Base-by-base conservation (phyloP, 345 rosid genomes). In the Eucalyptus fibrosa region DNA sequence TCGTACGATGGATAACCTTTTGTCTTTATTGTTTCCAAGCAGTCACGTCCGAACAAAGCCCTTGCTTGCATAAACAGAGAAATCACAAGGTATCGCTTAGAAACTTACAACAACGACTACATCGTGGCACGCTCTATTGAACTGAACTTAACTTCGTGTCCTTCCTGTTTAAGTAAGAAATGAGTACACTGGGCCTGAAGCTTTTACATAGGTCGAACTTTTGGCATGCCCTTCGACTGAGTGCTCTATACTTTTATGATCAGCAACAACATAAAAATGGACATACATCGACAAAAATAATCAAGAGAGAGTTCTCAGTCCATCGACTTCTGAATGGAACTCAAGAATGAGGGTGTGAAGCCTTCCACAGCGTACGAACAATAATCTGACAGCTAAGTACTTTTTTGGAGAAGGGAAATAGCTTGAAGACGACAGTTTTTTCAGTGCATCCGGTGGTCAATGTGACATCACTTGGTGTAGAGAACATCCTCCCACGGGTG, bases 401-500 rank as follows among this genome's bases (percentile, higher is more conserved):
- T 77, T 40, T 69, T 77, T 40, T 21, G 83, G 83, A 40, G 83
- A 77, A 77, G 28, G 47, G 85, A 77, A 77, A 40, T 40, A 77
- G 85, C 85, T 77, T 77, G 83, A 21, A 77, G 83, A 77, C 5
- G 83, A 77, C 83, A 77, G 5, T 11, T 77, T 77, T 44, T 44
- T 77, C 83, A 37, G 45, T 77, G 16, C 85, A 77, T 28, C 30
- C 85, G 30, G 85, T 77, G 85, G 47, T 40, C 30, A 12, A 77
- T 40, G 30, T 77, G 47, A 77, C 85, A 77, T 96, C 92, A 98
- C 97, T 97, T 98, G 94, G 98, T 96, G 95, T 97, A 98, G 92
- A 98, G 96, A 89, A 97, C 99, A 92, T 98, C 99, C 92, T 97
- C 99, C 99, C 99, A 97, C 19, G 99, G 99, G 92, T 97, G 98